A percentile compares a stretch with the other conserved stretches of the same genome.
phyloP scores from a whole-genome alignment of 768 basidiomycete genomes.

The Tulasnella sp. region DNA sequence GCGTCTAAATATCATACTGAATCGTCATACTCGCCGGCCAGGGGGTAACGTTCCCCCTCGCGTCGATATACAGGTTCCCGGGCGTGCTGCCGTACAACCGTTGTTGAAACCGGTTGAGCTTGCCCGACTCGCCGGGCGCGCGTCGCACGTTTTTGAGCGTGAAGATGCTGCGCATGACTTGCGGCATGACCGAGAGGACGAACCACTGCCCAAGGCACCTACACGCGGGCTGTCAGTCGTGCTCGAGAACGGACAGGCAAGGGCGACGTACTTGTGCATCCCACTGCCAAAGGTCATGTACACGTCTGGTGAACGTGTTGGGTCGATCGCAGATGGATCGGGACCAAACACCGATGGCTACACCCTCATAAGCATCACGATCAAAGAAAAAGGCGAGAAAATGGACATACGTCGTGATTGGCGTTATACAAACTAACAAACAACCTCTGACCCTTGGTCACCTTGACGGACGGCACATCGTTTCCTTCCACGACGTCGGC shows the following conservation, averaged over 20 bases:
- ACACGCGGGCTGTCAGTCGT: not conserved
- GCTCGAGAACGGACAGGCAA: not conserved
- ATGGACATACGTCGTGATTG: slow-evolving; percentile 4
- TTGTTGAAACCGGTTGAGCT: slow-evolving; percentile 10
- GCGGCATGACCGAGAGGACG: slow-evolving; percentile 5
- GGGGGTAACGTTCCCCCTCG: not conserved
- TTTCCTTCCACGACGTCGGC: slow-evolving; percentile 3
- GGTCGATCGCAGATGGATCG: slow-evolving; percentile 7
- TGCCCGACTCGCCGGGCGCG: slow-evolving; percentile 13
- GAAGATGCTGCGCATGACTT: slow-evolving; percentile 29
- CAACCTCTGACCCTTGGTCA: slow-evolving; percentile 1
- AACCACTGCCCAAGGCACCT: slow-evolving; percentile 12
- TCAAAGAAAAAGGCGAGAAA: not conserved
- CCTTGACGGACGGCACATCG: not conserved
- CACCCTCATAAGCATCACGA: not conserved
- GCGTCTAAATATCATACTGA: not conserved
- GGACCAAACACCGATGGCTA: not conserved
- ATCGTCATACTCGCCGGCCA: not conserved
- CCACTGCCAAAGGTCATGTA: slow-evolving; percentile 9
- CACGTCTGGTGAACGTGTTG: not conserved
- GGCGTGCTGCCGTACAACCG: not conserved
- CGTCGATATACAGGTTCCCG: not conserved
- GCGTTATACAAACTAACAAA: slow-evolving; percentile 12
- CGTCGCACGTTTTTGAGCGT: slow-evolving; percentile 19
- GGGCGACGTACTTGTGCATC: not conserved